Conservation (phyloP, 2,329 filamentous ascomycete genomes). For the Falciphora oryzae region DNA sequence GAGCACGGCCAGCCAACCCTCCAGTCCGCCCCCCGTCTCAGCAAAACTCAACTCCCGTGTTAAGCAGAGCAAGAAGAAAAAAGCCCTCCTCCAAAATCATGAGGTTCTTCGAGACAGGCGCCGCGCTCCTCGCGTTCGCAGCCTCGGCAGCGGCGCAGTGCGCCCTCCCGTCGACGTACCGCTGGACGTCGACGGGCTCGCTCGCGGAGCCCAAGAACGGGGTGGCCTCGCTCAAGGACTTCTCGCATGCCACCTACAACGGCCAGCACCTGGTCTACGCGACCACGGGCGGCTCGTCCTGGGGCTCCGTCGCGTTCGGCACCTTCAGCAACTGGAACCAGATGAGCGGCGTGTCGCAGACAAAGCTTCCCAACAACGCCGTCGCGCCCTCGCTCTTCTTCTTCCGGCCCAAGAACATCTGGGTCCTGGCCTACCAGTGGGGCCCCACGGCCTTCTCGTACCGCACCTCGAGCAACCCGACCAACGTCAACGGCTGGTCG, state of each 20-base stretch:
- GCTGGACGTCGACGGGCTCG: slow-evolving; percentile 45
- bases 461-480: slow-evolving; percentile 51
- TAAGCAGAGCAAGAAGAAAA: neutral
- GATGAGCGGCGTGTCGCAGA: slow-evolving; percentile 48
- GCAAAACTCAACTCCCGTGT: neutral
- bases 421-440: slow-evolving; percentile 64
- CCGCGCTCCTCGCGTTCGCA: slow-evolving; percentile 16
- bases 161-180: slow-evolving; percentile 47
- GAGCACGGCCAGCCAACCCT: neutral
- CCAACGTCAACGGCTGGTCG: slow-evolving; percentile 52
- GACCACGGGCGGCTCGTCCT: slow-evolving; percentile 36
- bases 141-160: slow-evolving; percentile 28
- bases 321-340: slow-evolving; percentile 47
- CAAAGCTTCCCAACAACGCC: slow-evolving; percentile 35
- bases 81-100: neutral
- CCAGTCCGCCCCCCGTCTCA: neutral
- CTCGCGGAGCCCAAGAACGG: slow-evolving; percentile 47
- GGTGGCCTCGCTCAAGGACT: slow-evolving; percentile 58
- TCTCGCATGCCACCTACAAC: slow-evolving; percentile 49
- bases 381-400: slow-evolving; percentile 60
- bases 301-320: slow-evolving; percentile 54
- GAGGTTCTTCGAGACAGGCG: slow-evolving; percentile 10
- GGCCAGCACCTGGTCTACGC: slow-evolving; percentile 57
- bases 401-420: slow-evolving; percentile 54
- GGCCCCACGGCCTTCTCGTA: slow-evolving; percentile 54